phyloP scores from a whole-genome alignment of 1,139 yeast genomes.

The Schizosaccharomyces versatilis region DNA sequence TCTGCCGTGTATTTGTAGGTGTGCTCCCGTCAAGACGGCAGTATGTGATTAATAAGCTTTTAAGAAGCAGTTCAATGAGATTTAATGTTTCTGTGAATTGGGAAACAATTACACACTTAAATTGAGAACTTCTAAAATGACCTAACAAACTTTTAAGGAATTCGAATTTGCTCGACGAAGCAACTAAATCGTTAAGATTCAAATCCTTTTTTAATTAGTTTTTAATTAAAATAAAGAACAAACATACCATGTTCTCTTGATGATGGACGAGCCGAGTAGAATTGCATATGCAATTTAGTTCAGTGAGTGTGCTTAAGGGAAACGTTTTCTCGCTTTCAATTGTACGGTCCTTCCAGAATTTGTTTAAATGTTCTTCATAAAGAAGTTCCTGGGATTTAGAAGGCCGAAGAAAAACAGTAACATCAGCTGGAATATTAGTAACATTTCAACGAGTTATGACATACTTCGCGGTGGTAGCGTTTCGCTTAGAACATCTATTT shows the following conservation, averaged over 20 bases:
- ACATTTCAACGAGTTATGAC: neutral
- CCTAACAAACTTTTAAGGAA: too few species aligned
- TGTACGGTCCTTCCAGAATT: constrained; percentile 17
- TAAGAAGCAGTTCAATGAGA: constrained; percentile 38
- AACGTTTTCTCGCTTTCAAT: too few species aligned
- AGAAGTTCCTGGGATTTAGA: neutral
- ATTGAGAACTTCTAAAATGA: too few species aligned
- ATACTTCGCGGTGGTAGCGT: constrained; percentile 34
- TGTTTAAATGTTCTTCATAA: neutral
- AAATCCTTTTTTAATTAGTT: neutral
- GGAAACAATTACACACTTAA: constrained; percentile 63
- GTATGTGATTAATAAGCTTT: constrained; percentile 29
- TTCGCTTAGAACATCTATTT: constrained; percentile 38
- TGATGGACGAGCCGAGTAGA: too few species aligned
- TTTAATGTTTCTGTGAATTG: constrained; percentile 79
- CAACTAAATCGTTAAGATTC: neutral
- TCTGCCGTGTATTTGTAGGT: constrained; percentile 39
- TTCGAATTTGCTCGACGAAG: neutral
- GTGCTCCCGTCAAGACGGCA: constrained; percentile 71
- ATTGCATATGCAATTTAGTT: too few species aligned
- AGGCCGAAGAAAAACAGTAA: neutral
- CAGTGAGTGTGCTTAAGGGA: too few species aligned
- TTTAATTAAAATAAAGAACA: neutral
- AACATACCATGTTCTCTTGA: too few species aligned
- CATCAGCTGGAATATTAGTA: neutral